These are phyloP conservation scores for Austroboletus eburneus DNA, from an alignment of 768 basidiomycete genomes.

Conservation along the genomic window DNA sequence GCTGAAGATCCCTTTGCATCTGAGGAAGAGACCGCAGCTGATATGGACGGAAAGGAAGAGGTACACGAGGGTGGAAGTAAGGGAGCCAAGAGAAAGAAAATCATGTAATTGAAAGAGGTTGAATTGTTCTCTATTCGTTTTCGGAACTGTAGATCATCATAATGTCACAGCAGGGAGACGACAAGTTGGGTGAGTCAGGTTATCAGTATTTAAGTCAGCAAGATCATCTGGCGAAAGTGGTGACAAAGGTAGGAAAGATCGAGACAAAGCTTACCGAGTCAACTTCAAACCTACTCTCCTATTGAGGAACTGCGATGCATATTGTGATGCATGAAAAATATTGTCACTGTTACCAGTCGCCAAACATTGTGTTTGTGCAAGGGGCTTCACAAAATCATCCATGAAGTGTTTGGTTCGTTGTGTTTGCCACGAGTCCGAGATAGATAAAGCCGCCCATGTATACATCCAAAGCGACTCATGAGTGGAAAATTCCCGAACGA, in stretches of 20 bases:
- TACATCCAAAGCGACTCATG: conserved; percentile 68
- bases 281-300: not conserved
- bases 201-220: too few species aligned
- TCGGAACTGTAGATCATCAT: too few species aligned
- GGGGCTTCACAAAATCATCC: conserved; percentile 15
- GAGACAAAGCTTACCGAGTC: not conserved
- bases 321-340: conserved; percentile 1
- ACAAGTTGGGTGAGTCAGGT: too few species aligned
- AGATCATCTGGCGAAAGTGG: too few species aligned
- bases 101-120: conserved; percentile 28
- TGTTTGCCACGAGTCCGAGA: not conserved
- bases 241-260: too few species aligned
- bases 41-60: conserved; percentile 9
- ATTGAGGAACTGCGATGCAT: conserved; percentile 11
- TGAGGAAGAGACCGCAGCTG: conserved; percentile 33
- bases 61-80: conserved; percentile 28
- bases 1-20: conserved; percentile 52
- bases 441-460: conserved; percentile 6
- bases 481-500: conserved; percentile 48
- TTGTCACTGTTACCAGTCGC: not conserved
- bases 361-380: not conserved
- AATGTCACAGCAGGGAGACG: too few species aligned
- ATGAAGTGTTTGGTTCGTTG: conserved; percentile 8
- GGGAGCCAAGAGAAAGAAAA: conserved; percentile 33
- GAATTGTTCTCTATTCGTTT: too few species aligned